Percentiles rank a stretch among this genome's conserved stretches.
Conservation (phyloP, 2,329 filamentous ascomycete species). For the Erysiphe neolycopersici region DNA sequence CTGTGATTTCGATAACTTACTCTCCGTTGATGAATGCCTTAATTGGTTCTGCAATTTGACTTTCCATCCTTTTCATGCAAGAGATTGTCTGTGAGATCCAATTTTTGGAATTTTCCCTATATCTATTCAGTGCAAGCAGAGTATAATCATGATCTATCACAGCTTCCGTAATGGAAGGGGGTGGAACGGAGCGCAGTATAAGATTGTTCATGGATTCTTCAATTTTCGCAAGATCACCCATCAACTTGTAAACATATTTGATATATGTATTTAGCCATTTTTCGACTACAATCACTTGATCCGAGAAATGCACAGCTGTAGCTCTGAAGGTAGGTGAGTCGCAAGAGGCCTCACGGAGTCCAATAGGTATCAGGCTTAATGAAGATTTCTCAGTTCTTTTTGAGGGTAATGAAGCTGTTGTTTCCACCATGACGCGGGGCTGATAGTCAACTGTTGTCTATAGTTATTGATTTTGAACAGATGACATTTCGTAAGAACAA, state of each 20-base stretch:
- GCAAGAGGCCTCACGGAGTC: conserved; percentile 52
- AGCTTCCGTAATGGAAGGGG: conserved; percentile 48
- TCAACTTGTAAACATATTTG: conserved; percentile 32
- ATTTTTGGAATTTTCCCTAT: conserved; percentile 64
- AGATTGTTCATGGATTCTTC: conserved; percentile 60
- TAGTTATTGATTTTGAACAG: too few relatives aligned
- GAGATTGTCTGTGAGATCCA: conserved; percentile 58
- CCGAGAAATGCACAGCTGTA: conserved; percentile 59
- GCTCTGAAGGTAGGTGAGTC: conserved; percentile 92
- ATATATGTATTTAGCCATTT: conserved; percentile 64
- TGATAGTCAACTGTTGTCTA: too few relatives aligned
- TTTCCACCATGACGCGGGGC: neutral
- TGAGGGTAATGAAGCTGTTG: neutral
- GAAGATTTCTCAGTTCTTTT: conserved; percentile 6
- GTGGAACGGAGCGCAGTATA: conserved; percentile 48
- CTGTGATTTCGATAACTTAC: conserved; percentile 3
- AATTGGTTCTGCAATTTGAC: conserved; percentile 55
- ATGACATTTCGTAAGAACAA: too few relatives aligned
- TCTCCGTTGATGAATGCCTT: conserved; percentile 53
- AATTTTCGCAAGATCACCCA: conserved; percentile 40
- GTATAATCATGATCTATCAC: conserved; percentile 91
- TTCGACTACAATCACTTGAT: conserved; percentile 77
- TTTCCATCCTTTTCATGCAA: conserved; percentile 53
- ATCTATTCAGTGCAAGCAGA: conserved; percentile 56
- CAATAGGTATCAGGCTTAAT: conserved; percentile 31